Evolutionary conservation across 2,329 filamentous ascomycete species (phyloP).

Genomic region (Pyrenochaeta sp.): DNA sequence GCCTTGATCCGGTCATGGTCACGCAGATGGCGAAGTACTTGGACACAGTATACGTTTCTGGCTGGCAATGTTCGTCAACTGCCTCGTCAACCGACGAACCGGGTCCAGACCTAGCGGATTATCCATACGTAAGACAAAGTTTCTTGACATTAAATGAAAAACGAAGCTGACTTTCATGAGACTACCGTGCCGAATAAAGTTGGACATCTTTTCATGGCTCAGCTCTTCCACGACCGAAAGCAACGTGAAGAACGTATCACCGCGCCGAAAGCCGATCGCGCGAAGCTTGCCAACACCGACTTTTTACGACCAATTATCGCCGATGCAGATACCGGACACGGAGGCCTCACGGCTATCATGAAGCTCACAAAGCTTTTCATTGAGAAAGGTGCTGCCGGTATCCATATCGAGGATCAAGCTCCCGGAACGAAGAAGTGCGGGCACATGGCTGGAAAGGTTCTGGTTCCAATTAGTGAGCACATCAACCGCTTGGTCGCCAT

Average conservation of each 20-base stretch:
- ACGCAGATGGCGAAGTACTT: conserved; percentile 99
- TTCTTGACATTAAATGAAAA: neutral
- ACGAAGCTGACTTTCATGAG: conserved; percentile 55
- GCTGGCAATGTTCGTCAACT: conserved; percentile 98
- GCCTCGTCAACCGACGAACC: conserved; percentile 95
- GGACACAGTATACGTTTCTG: conserved; percentile 97
- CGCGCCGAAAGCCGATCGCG: conserved; percentile 75
- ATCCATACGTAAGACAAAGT: conserved; percentile 66
- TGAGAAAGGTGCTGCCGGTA: conserved; percentile 94
- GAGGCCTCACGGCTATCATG: conserved; percentile 98
- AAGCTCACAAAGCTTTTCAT: conserved; percentile 98
- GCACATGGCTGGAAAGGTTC: conserved; percentile 98
- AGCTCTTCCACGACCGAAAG: conserved; percentile 99
- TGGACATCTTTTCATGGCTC: conserved; percentile 95
- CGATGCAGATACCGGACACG: conserved; percentile 96
- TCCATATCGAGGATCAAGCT: conserved; percentile 98
- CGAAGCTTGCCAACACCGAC: conserved; percentile 80
- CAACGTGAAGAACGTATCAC: conserved; percentile 93
- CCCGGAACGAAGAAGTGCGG: conserved; percentile 99
- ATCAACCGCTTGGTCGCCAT: conserved; percentile 98
- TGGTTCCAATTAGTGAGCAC: conserved; percentile 96
- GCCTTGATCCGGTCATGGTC: conserved; percentile 96
- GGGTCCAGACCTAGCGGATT: conserved; percentile 96
- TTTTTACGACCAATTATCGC: conserved; percentile 96
- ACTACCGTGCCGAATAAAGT: conserved; percentile 99